phyloP scores from a whole-genome alignment of 139 green algal genomes.

The Chlorella sp. region DNA sequence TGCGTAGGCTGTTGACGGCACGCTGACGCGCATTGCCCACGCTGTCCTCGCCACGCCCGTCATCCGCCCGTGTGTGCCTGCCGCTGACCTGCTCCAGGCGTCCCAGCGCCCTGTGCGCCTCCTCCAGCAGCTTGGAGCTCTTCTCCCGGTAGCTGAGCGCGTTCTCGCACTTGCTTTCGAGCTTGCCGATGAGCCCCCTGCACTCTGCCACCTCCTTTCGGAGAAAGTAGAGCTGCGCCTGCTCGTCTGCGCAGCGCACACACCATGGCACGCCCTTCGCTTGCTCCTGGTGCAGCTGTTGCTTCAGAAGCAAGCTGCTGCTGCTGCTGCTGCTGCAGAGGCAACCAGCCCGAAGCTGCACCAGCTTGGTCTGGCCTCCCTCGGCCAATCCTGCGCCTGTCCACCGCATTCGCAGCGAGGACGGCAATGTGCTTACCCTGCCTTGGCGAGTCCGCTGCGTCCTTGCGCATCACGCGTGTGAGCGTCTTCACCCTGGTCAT shows the following conservation, averaged over 20 bases:
- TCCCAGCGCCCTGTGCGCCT: slow-evolving; percentile 37
- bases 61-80: not conserved
- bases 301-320: no score
- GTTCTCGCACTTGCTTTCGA: slow-evolving; percentile 19
- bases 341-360: not conserved
- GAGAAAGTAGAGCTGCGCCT: slow-evolving; percentile 13
- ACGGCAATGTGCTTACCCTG: no score
- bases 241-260: not conserved
- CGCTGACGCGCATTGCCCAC: no score
- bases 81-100: slow-evolving; percentile 32
- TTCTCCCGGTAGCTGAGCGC: slow-evolving; percentile 32
- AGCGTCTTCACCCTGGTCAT: no score
- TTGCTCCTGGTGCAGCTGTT: no score
- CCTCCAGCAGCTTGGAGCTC: slow-evolving; percentile 26
- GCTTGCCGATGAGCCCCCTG: slow-evolving; percentile 7
- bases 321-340: no score
- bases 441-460: no score
- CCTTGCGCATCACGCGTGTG: no score
- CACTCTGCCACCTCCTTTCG: slow-evolving; percentile 21
- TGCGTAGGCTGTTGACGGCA: no score
- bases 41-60: no score
- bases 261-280: not conserved
- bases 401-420: no score
- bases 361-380: not conserved
- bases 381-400: no score